Evolutionary conservation across 2,329 filamentous ascomycete species (phyloP), one percentile per base, ranked within the genome.

Genomic region (Calonectria multiphialidica): DNA sequence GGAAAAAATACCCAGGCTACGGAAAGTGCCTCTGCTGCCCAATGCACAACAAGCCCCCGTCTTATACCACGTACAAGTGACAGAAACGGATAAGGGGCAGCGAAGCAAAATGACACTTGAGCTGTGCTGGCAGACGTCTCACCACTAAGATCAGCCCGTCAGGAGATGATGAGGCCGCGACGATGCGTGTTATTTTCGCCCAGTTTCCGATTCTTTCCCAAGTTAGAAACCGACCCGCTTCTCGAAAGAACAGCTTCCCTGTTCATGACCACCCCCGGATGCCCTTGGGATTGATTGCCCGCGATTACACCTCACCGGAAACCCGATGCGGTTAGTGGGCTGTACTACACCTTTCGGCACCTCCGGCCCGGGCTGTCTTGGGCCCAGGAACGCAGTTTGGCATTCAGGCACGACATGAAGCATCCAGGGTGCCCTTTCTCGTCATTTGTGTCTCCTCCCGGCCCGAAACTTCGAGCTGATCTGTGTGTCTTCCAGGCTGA

Each of bases 11-110:
- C 44, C 71, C 68, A 72, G 76, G 77, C 73, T 73, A 72, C 70
- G 72, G 69, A 73, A 77, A 68, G 78, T 75, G 77, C 76, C 71
- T 79, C 77, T 78, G 78, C 72, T 80, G 78, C 78, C 78, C 78
- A 79, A 80, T 79, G 78, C 78, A 66, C 77, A 44, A 65, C 77
- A 44, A 67, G 62, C 61, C 63, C 70, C 70, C 72, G 73, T 74
- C 68, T 71, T 77, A 74, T 71, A 70, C 66, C 47, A 37, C 33
- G 63, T 64, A 72, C 70, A 75, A 70, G 76, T 74, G 70, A 74
- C 74, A 66, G 57, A 74, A 75, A 70, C 63, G 71, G 68, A 73
- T 70, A 76, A 77, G 75, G 77, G 75, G 75, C 25, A 30, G 30
- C 67, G 66, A 76, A 50, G 74, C 67, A 74, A 57, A 74, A 76